Evolutionary conservation across 495 filamentous ascomycete genomes (phyloP).

Genomic region (Trypethelium eluteriae): DNA sequence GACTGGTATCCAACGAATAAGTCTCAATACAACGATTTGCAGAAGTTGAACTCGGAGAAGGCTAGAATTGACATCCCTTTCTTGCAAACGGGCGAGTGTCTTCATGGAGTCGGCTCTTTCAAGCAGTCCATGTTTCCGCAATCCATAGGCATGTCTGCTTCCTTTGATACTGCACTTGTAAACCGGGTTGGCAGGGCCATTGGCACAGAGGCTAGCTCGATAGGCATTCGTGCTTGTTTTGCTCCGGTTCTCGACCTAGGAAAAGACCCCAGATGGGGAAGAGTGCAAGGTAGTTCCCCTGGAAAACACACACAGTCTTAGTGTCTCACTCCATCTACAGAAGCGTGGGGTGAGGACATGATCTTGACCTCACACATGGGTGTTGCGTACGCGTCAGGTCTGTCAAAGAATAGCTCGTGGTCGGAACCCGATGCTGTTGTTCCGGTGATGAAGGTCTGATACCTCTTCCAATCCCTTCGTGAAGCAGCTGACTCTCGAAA

Average conservation of each 20-base stretch:
- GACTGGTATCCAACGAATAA: conserved; percentile 35
- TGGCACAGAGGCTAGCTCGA: conserved; percentile 36
- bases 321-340: background rate
- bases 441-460: conserved; percentile 32
- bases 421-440: conserved; percentile 35
- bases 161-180: conserved; percentile 37
- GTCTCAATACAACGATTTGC: conserved; percentile 36
- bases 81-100: conserved; percentile 38
- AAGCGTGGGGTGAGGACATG: conserved; percentile 42
- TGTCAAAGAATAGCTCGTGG: conserved; percentile 36
- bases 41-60: conserved; percentile 32
- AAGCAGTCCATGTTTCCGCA: conserved; percentile 41
- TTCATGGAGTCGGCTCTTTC: conserved; percentile 39
- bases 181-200: conserved; percentile 35
- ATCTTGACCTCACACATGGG: conserved; percentile 39
- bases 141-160: conserved; percentile 33
- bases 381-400: conserved; percentile 35
- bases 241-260: conserved; percentile 41
- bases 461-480: background rate
- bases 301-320: background rate
- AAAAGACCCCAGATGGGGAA: conserved; percentile 39
- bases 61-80: conserved; percentile 34
- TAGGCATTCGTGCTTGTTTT: conserved; percentile 40
- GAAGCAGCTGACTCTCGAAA: background rate
- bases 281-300: conserved; percentile 27